These are phyloP conservation scores for Penicillium antarcticum DNA, from an alignment of 495 filamentous ascomycete species.

Conservation along the genomic window DNA sequence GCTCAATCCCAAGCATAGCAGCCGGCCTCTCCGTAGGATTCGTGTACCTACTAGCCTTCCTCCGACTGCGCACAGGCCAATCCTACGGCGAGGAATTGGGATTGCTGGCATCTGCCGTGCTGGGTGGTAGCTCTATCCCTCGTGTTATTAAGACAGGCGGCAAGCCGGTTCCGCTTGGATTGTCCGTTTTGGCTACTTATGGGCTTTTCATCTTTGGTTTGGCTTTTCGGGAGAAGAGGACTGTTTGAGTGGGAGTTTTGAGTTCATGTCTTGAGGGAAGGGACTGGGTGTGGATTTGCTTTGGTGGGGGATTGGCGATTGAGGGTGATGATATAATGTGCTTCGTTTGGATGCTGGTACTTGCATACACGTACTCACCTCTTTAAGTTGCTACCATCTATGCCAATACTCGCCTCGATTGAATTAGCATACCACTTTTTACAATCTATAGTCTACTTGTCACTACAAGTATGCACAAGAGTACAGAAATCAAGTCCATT, in stretches of 20 bases:
- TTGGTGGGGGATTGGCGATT: background rate
- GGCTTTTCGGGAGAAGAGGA: slow-evolving; percentile 33
- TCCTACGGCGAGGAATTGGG: slow-evolving; percentile 72
- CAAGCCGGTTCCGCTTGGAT: slow-evolving; percentile 72
- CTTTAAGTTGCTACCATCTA: no score
- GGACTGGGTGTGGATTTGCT: no score
- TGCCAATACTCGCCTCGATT: no score
- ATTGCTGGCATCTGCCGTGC: slow-evolving; percentile 73
- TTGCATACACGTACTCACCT: no score
- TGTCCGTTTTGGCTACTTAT: slow-evolving; percentile 63
- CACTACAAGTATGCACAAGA: no score
- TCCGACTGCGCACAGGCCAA: slow-evolving; percentile 44
- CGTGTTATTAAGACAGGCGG: slow-evolving; percentile 68
- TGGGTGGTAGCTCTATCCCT: slow-evolving; percentile 80
- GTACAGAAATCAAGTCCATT: background rate
- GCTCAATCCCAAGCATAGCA: slow-evolving; percentile 78
- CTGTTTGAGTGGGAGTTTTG: background rate
- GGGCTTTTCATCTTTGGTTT: slow-evolving; percentile 68
- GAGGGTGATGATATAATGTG: background rate
- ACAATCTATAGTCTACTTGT: no score
- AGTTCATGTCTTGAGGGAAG: background rate
- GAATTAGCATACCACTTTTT: no score
- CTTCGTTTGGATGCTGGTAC: no score
- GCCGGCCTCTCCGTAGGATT: slow-evolving; percentile 80
- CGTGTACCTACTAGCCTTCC: slow-evolving; percentile 48